These are phyloP conservation scores for Penicillium malachiteum DNA, from an alignment of 495 filamentous ascomycete species.

Conservation along the genomic window DNA sequence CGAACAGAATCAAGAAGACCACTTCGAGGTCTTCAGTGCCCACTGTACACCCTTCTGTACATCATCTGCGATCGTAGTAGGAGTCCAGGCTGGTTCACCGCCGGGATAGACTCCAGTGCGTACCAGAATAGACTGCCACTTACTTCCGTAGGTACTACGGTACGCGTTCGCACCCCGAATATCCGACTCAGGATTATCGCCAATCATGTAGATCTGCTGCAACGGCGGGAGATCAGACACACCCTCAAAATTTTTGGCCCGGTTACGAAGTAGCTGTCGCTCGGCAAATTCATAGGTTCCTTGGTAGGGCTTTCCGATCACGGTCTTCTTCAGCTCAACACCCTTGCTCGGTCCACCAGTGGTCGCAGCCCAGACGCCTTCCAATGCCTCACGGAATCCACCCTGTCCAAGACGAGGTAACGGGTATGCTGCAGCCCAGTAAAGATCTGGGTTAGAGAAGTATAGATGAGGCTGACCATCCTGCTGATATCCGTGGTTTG, in stretches of 20 bases:
- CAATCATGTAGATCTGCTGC: slow-evolving; percentile 88
- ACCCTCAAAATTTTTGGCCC: slow-evolving; percentile 43
- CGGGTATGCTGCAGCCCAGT: slow-evolving; percentile 80
- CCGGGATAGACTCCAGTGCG: slow-evolving; percentile 75
- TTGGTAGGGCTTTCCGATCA: slow-evolving; percentile 82
- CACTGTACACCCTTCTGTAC: slow-evolving; percentile 66
- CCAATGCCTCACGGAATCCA: slow-evolving; percentile 78
- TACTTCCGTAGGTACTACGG: slow-evolving; percentile 58
- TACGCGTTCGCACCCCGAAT: slow-evolving; percentile 87
- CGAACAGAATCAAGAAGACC: slow-evolving; percentile 24
- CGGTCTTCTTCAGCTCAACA: slow-evolving; percentile 58
- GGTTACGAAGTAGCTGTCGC: slow-evolving; percentile 60
- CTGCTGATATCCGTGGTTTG: slow-evolving; percentile 72
- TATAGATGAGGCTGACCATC: slow-evolving; percentile 79
- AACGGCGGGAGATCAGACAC: slow-evolving; percentile 43
- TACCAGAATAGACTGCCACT: slow-evolving; percentile 81
- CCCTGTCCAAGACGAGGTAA: slow-evolving; percentile 93
- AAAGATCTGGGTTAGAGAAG: slow-evolving; percentile 87
- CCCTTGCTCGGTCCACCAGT: slow-evolving; percentile 58
- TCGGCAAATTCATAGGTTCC: slow-evolving; percentile 85
- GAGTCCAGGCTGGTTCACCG: slow-evolving; percentile 55
- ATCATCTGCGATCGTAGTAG: slow-evolving; percentile 63
- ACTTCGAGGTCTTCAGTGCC: slow-evolving; percentile 53
- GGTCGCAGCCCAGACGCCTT: slow-evolving; percentile 71
- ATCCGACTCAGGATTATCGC: slow-evolving; percentile 92